Conservation (phyloP, 306 rosid species). For the Elaeagnus macrophylla region DNA sequence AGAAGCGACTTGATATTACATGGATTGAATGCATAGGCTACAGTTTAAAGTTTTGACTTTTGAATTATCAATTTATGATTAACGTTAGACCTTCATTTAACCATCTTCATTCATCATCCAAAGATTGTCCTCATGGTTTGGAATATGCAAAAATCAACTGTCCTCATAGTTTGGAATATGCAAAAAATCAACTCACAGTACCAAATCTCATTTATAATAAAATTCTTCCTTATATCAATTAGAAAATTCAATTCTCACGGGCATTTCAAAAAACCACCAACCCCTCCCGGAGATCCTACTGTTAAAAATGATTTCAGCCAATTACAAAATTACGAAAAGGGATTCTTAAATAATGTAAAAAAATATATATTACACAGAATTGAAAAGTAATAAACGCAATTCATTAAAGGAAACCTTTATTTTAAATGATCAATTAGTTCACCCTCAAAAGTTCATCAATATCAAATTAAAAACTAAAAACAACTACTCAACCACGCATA, state of each 20-base stretch:
- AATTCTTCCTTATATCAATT: not conserved
- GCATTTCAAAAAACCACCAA: not conserved
- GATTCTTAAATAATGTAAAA: slow-evolving; percentile 2
- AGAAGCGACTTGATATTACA: no score
- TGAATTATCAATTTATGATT: no score
- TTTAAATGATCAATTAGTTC: slow-evolving; percentile 1
- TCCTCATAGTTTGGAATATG: not conserved
- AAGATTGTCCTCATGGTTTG: not conserved
- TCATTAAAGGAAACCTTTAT: not conserved
- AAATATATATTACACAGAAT: no score
- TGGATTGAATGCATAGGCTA: no score
- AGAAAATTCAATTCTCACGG: not conserved
- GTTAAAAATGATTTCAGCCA: slow-evolving; percentile 2
- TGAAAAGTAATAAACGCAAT: not conserved
- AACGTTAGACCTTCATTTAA: no score
- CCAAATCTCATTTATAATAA: not conserved
- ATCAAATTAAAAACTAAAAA: not conserved
- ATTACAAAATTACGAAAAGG: not conserved
- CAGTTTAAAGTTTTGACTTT: no score
- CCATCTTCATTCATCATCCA: not conserved
- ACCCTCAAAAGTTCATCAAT: not conserved
- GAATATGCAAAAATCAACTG: not conserved
- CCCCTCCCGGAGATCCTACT: no score
- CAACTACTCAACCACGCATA: not conserved
- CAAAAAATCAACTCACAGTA: not conserved